Evolutionary conservation across 129 eudicot genomes (phyloP).

Genomic region (Solidago caesia): DNA sequence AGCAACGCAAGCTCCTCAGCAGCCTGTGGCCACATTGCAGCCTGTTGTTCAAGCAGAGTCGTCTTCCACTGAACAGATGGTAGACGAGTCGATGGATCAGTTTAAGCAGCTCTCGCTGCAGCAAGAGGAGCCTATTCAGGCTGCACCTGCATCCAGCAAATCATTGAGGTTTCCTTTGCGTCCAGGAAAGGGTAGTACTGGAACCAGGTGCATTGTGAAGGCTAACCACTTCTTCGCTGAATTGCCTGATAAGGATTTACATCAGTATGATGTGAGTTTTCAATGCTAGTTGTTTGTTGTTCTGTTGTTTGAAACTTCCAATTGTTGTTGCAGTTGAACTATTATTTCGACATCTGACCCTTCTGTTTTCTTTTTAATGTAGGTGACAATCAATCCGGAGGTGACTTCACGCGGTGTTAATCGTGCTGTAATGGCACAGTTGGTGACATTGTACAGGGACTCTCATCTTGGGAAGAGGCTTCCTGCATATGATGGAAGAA

Average conservation of each 20-base stretch:
- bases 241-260: slow-evolving; percentile 89
- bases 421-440: slow-evolving; percentile 80
- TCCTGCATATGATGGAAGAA: slow-evolving; percentile 98
- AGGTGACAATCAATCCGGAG: slow-evolving; percentile 95
- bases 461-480: slow-evolving; percentile 88
- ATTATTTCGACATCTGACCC: no score
- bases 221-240: slow-evolving; percentile 96
- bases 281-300: not conserved
- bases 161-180: slow-evolving; percentile 80
- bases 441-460: slow-evolving; percentile 64
- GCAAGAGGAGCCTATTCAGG: slow-evolving; percentile 54
- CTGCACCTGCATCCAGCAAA: slow-evolving; percentile 70
- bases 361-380: not conserved
- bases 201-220: slow-evolving; percentile 69
- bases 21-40: slow-evolving; percentile 54
- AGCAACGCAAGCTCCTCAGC: slow-evolving; percentile 80
- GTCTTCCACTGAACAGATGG: slow-evolving; percentile 38
- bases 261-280: slow-evolving; percentile 82
- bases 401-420: slow-evolving; percentile 95
- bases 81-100: slow-evolving; percentile 40
- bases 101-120: slow-evolving; percentile 49
- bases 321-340: not conserved
- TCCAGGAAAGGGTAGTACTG: slow-evolving; percentile 83
- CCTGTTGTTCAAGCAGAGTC: slow-evolving; percentile 46
- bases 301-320: not conserved